Evolutionary conservation across 2,329 filamentous ascomycete genomes (phyloP).

Genomic region (Graphium sp.): DNA sequence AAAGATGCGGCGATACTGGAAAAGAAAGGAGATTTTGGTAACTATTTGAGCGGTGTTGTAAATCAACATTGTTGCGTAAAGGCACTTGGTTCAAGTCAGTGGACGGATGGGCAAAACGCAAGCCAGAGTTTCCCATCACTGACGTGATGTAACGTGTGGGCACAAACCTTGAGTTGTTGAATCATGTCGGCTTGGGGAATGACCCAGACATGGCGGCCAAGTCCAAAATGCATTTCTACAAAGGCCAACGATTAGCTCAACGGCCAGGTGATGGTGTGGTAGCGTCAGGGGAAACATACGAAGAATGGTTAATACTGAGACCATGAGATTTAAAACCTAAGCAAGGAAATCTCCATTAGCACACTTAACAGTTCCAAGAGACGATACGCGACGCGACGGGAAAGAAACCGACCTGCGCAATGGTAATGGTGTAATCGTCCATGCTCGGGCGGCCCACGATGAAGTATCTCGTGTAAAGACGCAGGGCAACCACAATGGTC

Average conservation of each 20-base stretch:
- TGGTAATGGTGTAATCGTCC: constrained; percentile 12
- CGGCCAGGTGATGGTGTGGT: no score
- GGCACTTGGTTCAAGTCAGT: constrained; percentile 2
- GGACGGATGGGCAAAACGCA: no score
- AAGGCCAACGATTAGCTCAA: not conserved
- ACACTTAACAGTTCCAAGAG: no score
- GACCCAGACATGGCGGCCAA: constrained; percentile 11
- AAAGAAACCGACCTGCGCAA: constrained; percentile 8
- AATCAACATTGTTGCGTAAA: constrained; percentile 10
- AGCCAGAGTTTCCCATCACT: no score
- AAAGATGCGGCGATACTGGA: constrained; percentile 16
- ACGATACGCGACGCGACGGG: not conserved
- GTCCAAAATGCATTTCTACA: constrained; percentile 10
- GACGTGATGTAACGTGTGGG: not conserved
- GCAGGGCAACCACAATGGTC: constrained; percentile 9
- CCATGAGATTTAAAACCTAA: constrained; percentile 8
- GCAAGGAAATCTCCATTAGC: not conserved
- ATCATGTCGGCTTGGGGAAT: constrained; percentile 7
- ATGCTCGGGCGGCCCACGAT: constrained; percentile 10
- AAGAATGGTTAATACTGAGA: constrained; percentile 9
- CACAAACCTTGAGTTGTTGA: constrained; percentile 11
- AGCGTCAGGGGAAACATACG: constrained; percentile 5
- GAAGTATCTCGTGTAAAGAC: constrained; percentile 12
- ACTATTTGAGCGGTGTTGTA: constrained; percentile 15
- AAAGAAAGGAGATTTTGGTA: constrained; percentile 14